Conservation (phyloP, 352 stramenopile species). For the Pythium inflatum region DNA sequence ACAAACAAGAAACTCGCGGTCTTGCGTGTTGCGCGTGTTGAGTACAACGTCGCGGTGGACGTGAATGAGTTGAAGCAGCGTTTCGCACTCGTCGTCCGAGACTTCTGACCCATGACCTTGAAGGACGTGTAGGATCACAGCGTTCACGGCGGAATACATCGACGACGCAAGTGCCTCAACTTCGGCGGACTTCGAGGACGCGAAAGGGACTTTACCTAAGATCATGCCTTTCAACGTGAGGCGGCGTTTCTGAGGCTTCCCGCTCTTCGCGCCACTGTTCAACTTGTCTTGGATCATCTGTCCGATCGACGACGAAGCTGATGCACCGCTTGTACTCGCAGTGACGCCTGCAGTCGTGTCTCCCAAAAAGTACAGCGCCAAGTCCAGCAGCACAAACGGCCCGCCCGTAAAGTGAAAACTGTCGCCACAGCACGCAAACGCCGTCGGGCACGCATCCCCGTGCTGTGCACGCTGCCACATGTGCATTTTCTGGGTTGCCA, state of each 20-base stretch:
- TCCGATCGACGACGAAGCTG: conserved; percentile 21
- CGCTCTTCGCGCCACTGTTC: conserved; percentile 21
- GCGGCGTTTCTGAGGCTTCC: conserved; percentile 34
- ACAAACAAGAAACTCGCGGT: conserved; percentile 69
- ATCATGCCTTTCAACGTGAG: conserved; percentile 51
- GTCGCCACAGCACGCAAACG: conserved; percentile 53
- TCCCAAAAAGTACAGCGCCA: conserved; percentile 62
- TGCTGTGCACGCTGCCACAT: conserved; percentile 72
- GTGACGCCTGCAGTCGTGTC: conserved; percentile 48
- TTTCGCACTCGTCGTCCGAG: conserved; percentile 51
- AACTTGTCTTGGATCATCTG: conserved; percentile 34
- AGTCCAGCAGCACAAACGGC: conserved; percentile 53
- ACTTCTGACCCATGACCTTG: conserved; percentile 57
- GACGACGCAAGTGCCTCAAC: conserved; percentile 51
- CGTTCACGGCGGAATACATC: conserved; percentile 60
- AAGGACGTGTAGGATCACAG: conserved; percentile 66
- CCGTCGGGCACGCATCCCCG: conserved; percentile 54
- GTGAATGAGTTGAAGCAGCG: conserved; percentile 63
- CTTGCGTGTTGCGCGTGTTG: conserved; percentile 51
- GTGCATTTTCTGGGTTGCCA: conserved; percentile 65
- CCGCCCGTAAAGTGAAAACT: conserved; percentile 59
- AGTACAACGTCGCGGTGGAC: conserved; percentile 63
- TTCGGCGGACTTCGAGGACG: conserved; percentile 52
- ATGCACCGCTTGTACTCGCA: conserved; percentile 28
- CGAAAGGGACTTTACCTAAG: conserved; percentile 60